Evolutionary conservation across 1,284 basidiomycete genomes (phyloP), one percentile per base, ranked within the genome.

Genomic region (Leccinum subfulvum): DNA sequence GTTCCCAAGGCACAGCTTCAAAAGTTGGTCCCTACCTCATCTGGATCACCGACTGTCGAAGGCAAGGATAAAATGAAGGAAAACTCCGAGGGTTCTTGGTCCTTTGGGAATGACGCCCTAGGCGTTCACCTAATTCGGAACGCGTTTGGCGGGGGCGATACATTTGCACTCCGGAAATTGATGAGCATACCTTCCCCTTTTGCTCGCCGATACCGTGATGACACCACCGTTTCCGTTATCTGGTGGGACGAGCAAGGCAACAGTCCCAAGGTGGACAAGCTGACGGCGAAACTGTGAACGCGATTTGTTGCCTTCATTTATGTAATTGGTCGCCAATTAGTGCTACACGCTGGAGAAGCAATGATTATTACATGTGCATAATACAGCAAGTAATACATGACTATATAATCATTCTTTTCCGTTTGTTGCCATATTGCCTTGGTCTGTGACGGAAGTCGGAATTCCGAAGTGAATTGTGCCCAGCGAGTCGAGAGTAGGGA

Each of bases 61-160:
- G 92, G 92, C 58, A 93, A 87, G 69, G 81, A 82, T 62, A 77
- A 77, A 70, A 78, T 72, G 41, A 76, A 69, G 37, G 68, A 69
- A 14, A 71, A 72, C 35, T 70, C 73, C 10, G 65, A 80, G 52
- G 86, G 84, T 14, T 79, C 81, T 18, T 96, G 94, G 92, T 84
- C 87, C 13, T 97, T 94, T 72, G 86, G 86, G 64, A 96, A 99
- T 74, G 86, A 88, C 37, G 95, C 98, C 73, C 79, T 95, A 60
- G 87, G 92, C 59, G 90, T 94, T 16, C 97, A 98, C 77, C 80
- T 99, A 41, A 95, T 98, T 65, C 84, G 97, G 66, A 99, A 99
- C 72, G 94, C 95, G 13, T 87, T 98, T 63, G 96, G 93, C 30
- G 95, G 96, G 18, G 94, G 87, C 0, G 88, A 97, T 72, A 81